Percentiles rank a stretch among this genome's conserved stretches.
These are phyloP conservation scores for Atalantia buxifolia DNA, from an alignment of 345 rosid species.

Conservation along the genomic window DNA sequence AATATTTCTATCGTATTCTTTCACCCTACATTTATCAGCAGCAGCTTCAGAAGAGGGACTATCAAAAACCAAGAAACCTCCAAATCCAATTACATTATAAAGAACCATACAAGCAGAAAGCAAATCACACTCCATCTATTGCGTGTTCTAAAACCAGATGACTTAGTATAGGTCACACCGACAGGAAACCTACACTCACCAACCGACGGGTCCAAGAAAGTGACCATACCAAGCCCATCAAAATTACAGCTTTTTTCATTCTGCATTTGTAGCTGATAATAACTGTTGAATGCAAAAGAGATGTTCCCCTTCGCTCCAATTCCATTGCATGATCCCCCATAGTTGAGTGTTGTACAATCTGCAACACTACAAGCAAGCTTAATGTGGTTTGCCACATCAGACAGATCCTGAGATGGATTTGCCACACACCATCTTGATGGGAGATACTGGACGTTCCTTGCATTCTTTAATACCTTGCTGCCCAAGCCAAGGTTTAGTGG, in stretches of 20 bases:
- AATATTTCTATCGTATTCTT: constrained; percentile 16
- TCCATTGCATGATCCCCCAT: constrained; percentile 85
- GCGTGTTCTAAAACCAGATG: constrained; percentile 30
- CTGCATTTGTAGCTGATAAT: constrained; percentile 87
- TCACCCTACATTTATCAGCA: constrained; percentile 19
- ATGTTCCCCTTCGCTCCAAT: constrained; percentile 82
- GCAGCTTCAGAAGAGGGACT: constrained; percentile 30
- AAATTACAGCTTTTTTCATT: constrained; percentile 75
- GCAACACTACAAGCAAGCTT: constrained; percentile 75
- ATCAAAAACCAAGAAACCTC: constrained; percentile 28
- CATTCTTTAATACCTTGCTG: constrained; percentile 61
- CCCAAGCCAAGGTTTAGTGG: constrained; percentile 77
- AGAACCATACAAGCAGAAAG: constrained; percentile 35
- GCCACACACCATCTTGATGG: constrained; percentile 97
- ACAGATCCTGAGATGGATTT: constrained; percentile 62
- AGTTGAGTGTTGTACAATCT: constrained; percentile 85
- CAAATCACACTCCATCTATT: constrained; percentile 30
- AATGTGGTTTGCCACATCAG: constrained; percentile 63
- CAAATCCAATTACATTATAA: constrained; percentile 27
- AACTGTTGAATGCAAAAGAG: constrained; percentile 94
- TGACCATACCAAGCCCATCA: constrained; percentile 87
- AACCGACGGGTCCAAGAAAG: constrained; percentile 80
- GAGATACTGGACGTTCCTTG: constrained; percentile 69
- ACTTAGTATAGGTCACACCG: constrained; percentile 59
- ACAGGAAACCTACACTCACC: constrained; percentile 93